Conservation (phyloP, 2,329 filamentous ascomycete species). For the Helotiales sp. region DNA sequence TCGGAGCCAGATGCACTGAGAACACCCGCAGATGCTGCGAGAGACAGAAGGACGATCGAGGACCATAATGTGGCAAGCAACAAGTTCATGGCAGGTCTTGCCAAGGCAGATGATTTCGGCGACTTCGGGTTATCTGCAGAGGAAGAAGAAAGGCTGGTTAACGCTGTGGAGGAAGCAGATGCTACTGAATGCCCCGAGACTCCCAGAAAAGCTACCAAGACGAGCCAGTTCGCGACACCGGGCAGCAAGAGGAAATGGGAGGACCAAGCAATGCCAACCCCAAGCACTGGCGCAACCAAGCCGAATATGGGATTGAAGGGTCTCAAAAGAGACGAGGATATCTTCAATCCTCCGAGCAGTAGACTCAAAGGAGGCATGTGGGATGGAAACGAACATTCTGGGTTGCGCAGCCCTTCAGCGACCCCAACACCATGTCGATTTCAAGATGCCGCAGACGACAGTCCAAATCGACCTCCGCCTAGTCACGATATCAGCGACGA, state of each 20-base stretch:
- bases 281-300: conserved; percentile 17
- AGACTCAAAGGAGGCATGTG: conserved; percentile 23
- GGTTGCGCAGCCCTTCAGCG: conserved; percentile 20
- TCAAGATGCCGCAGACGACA: conserved; percentile 14
- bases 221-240: conserved; percentile 24
- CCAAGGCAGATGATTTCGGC: conserved; percentile 29
- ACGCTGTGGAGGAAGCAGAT: conserved; percentile 8
- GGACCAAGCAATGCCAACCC: conserved; percentile 29
- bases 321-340: conserved; percentile 19
- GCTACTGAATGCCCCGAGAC: conserved; percentile 24
- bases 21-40: conserved; percentile 15
- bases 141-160: conserved; percentile 25
- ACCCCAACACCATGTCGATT: conserved; percentile 32
- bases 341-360: conserved; percentile 23
- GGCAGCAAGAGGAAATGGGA: conserved; percentile 31
- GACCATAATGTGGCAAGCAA: conserved; percentile 16
- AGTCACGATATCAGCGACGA: conserved; percentile 44
- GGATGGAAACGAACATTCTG: conserved; percentile 26
- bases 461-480: background rate
- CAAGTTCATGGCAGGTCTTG: conserved; percentile 17
- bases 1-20: conserved; percentile 38
- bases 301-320: background rate
- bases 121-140: conserved; percentile 25
- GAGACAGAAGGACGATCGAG: conserved; percentile 20
- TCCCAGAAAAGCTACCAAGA: conserved; percentile 28